Percentiles rank a stretch among this genome's conserved stretches.
These are phyloP conservation scores for Candida boleticola DNA, from an alignment of 805 yeast species.

Conservation along the genomic window DNA sequence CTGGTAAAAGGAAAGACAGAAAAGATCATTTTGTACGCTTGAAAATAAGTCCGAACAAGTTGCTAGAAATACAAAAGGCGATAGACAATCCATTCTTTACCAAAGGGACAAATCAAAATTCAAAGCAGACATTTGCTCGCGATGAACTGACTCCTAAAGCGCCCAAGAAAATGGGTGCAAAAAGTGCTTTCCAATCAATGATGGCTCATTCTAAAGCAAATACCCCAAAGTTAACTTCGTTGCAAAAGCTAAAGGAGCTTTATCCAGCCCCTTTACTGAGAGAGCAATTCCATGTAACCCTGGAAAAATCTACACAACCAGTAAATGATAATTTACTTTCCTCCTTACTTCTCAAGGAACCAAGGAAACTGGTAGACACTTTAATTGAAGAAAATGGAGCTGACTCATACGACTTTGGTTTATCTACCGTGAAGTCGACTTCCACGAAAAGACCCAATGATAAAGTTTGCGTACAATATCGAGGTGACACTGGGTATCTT, in stretches of 20 bases:
- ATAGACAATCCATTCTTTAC: conserved; percentile 14
- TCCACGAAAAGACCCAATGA: too few relatives aligned
- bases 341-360: too few relatives aligned
- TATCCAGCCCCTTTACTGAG: conserved; percentile 27
- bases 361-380: too few relatives aligned
- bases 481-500: too few relatives aligned
- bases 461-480: too few relatives aligned
- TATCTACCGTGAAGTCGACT: too few relatives aligned
- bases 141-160: too few relatives aligned
- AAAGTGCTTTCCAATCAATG: conserved; percentile 35
- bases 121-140: not conserved
- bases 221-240: conserved; percentile 24
- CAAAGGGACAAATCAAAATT: conserved; percentile 6
- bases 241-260: conserved; percentile 31
- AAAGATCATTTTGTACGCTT: conserved; percentile 17
- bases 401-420: too few relatives aligned
- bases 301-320: not conserved
- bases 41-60: conserved; percentile 15
- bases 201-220: conserved; percentile 31
- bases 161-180: conserved; percentile 4
- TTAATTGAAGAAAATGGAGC: too few relatives aligned
- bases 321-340: too few relatives aligned
- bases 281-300: conserved; percentile 31
- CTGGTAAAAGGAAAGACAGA: not conserved
- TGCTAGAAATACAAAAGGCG: conserved; percentile 9